phyloP scores from a whole-genome alignment of 345 rosid species.

The rapeseed (Brassica napus) region Da-Ae NC_063434.1:25078501-25079000 shows the following conservation, averaged over 20 bases:
- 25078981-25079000: conserved; percentile 91
- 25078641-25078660: not conserved
- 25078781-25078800: not conserved
- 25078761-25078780: not conserved
- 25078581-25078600: not conserved
- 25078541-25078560: conserved; percentile 65
- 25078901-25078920: not conserved
- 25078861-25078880: not conserved
- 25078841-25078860: not conserved
- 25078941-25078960: not conserved
- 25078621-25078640: not conserved
- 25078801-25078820: not conserved
- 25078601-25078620: not conserved
- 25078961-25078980: conserved; percentile 88
- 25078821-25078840: not conserved
- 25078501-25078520: conserved; percentile 74
- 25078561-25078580: not conserved
- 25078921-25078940: not conserved
- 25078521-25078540: conserved; percentile 91
- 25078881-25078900: not conserved
- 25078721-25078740: not conserved
- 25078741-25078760: not conserved
- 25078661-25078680: not conserved
- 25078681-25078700: not conserved
- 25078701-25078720: not conserved